Evolutionary conservation across 2,329 filamentous ascomycete genomes (phyloP), one percentile per base, ranked within the genome.

Genomic region (Colletotrichum tanaceti): DNA sequence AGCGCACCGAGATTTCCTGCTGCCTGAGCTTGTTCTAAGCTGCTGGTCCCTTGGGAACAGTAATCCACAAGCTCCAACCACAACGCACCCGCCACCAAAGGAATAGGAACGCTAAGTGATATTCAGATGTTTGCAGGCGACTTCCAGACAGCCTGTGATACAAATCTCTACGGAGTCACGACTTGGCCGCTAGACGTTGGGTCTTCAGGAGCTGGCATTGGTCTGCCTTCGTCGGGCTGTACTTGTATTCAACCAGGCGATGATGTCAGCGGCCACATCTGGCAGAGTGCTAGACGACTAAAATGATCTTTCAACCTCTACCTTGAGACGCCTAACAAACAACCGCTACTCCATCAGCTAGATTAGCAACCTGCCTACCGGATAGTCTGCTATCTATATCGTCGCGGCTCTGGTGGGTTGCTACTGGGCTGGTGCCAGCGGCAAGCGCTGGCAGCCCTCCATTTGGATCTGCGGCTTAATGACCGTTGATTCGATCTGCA

Each of bases 351-450:
- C 79, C 0, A 79, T 86, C 0, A 62, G 79, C 0, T 83, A 88
- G 72, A 80, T 84, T 11, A 89, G 88, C 72, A 85, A 86, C 71
- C 87, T 88, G 54, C 86, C 86, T 0, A 84, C 86, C 0, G 86
- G 85, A 1, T 83, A 89, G 0, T 82, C 87, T 0, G 87, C 86
- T 0, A 82, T 85, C 1, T 87, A 86, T 4, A 88, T 89, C 41
- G 75, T 84, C 1, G 86, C 86, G 0, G 93, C 90, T 0, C 78
- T 93, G 0, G 44, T 63, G 2, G 58, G 59, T n/a, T 62, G 58
- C 35, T 90, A 92, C 79, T 92, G 88, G 87, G 89, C 90, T 0
- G 88, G 89, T 0, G 74, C 92, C 20, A 92, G 90, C 0, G 89
- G 89, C 1, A 88, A 87, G 72, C 83, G 90, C 1, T 91, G 89